Conservation (phyloP, 2,329 filamentous ascomycete species). For the Aspergillus unguis region DNA sequence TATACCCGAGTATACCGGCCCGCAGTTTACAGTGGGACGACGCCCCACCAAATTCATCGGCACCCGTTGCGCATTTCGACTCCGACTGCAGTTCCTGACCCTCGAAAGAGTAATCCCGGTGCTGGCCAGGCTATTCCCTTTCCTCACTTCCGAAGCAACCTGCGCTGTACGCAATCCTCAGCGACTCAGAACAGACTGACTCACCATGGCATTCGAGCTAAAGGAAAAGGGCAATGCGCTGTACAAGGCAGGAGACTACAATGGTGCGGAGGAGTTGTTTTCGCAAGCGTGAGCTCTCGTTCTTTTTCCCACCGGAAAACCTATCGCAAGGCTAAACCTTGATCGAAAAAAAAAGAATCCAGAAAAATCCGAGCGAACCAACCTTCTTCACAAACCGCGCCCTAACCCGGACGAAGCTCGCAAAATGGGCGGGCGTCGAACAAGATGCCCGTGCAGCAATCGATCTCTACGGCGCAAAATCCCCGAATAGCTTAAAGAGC, state of each 20-base stretch:
- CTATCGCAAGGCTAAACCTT: no score
- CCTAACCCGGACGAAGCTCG: constrained; percentile 72
- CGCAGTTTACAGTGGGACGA: constrained; percentile 13
- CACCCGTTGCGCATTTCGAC: constrained; percentile 3
- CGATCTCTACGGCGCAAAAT: constrained; percentile 53
- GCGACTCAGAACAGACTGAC: not conserved
- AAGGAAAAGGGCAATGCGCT: constrained; percentile 46
- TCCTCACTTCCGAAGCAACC: not conserved
- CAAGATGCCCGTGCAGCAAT: constrained; percentile 75
- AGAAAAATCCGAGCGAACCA: constrained; percentile 72
- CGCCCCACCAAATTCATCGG: constrained; percentile 13
- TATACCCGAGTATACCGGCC: constrained; percentile 3
- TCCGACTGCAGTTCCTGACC: not conserved
- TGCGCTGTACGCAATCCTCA: no score
- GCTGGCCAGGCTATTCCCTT: not conserved
- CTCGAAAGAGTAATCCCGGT: constrained; percentile 7
- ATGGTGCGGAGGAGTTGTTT: constrained; percentile 46
- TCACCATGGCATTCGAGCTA: constrained; percentile 36
- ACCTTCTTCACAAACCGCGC: constrained; percentile 86
- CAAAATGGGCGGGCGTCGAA: constrained; percentile 70
- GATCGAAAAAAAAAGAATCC: constrained; percentile 49
- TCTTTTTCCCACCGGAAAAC: no score
- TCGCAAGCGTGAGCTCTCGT: constrained; percentile 40
- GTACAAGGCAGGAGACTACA: constrained; percentile 45
- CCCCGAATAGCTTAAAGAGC: constrained; percentile 69